phyloP scores from a whole-genome alignment of 495 filamentous ascomycete genomes.

The Pyrenula aspistea region DNA sequence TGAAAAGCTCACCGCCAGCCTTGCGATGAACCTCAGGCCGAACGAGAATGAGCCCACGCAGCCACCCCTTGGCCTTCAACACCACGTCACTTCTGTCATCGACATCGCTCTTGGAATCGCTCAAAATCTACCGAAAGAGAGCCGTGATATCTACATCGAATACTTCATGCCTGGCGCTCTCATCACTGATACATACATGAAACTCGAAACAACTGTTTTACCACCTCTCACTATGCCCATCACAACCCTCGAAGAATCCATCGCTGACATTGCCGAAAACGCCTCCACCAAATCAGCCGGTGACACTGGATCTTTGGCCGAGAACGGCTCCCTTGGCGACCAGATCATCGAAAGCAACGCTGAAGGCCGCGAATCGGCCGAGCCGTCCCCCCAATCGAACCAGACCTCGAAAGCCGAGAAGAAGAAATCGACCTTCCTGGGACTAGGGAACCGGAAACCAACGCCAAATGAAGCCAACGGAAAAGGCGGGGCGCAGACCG shows the following conservation, averaged over 20 bases:
- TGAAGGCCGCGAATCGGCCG: slow-evolving; percentile 6
- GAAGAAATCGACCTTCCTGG: slow-evolving; percentile 37
- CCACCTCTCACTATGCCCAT: slow-evolving; percentile 53
- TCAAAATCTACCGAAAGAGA: slow-evolving; percentile 78
- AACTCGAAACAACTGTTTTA: slow-evolving; percentile 58
- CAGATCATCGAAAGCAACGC: slow-evolving; percentile 2
- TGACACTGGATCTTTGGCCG: slow-evolving; percentile 25
- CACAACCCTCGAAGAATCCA: slow-evolving; percentile 26
- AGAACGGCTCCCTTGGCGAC: slow-evolving; percentile 20
- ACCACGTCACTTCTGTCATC: slow-evolving; percentile 79
- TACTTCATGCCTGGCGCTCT: slow-evolving; percentile 65
- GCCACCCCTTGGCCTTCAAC: slow-evolving; percentile 62
- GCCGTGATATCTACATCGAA: slow-evolving; percentile 76
- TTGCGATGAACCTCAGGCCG: slow-evolving; percentile 49
- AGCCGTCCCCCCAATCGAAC: slow-evolving; percentile 1
- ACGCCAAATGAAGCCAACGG: slow-evolving; percentile 6
- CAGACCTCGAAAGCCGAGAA: slow-evolving; percentile 14
- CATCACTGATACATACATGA: slow-evolving; percentile 66
- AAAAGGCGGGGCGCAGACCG: slow-evolving; percentile 6
- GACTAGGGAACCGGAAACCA: slow-evolving; percentile 30
- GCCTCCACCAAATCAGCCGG: slow-evolving; percentile 1
- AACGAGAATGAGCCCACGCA: slow-evolving; percentile 38
- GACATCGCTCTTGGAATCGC: slow-evolving; percentile 83
- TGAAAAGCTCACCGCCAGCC: slow-evolving; percentile 52
- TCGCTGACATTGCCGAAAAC: slow-evolving; percentile 23